phyloP scores from a whole-genome alignment of 2,329 filamentous ascomycete species.

The Sclerotinia trifoliorum region DNA sequence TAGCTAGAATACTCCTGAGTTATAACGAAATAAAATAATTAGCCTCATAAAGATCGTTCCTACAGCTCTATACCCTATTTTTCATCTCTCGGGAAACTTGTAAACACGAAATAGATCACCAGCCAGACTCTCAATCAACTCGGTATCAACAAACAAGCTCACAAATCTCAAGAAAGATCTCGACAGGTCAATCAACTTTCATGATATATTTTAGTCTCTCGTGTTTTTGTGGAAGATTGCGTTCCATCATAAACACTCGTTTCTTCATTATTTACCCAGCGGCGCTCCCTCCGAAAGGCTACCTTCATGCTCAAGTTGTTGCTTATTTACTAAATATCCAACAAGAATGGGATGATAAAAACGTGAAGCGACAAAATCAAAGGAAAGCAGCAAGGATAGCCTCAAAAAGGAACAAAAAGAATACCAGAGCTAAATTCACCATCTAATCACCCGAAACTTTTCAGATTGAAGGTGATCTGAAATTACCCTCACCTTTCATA shows the following conservation, averaged over 20 bases:
- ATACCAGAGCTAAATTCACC: not conserved
- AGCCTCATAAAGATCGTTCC: not conserved
- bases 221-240: not conserved
- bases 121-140: not conserved
- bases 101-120: not conserved
- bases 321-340: not conserved
- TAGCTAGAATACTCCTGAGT: too few relatives aligned
- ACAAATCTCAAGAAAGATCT: not conserved
- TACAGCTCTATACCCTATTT: not conserved
- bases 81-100: too few relatives aligned
- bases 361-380: not conserved
- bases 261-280: not conserved
- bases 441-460: not conserved
- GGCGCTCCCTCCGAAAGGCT: rapidly evolving
- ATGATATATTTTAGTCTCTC: not conserved
- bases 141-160: not conserved
- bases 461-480: not conserved
- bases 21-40: not conserved
- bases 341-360: rapidly evolving
- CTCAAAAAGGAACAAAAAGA: too few relatives aligned
- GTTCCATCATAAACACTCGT: not conserved
- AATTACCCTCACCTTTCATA: not conserved
- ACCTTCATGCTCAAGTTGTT: not conserved
- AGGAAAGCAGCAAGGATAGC: not conserved
- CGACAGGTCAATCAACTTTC: not conserved